Base-by-base conservation (phyloP, 306 rosid genomes). In the Cucumis hystrix region DNA sequence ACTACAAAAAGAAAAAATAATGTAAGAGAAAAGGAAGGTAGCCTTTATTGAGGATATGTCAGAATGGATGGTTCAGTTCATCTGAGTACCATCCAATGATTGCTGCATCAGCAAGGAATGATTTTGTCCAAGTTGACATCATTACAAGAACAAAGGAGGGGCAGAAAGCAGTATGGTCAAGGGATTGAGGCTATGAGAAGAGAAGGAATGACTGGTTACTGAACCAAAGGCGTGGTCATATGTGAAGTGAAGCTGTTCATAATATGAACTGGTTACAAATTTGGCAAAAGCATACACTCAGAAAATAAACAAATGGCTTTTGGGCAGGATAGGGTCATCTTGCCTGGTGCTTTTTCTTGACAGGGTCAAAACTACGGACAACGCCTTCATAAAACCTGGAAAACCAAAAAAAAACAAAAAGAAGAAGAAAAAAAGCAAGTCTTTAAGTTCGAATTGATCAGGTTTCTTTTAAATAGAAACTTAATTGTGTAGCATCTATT, bases 311-410 rank as follows among this genome's bases (percentile, higher is more conserved):
- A n/a, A 55, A 40, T 45, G 11, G 13, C 61, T 45, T 45, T 55
- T 11, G 60, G 57, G 79, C 25, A 62, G 78, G 70, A 39, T 17
- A 73, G 80, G 75, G 49, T 16, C 63, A 81, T 76, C 85, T 82
- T 84, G 91, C 97, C 91, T 79, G 66, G 86, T 93, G 91, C 82
- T 76, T 89, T 82, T 82, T 83, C 82, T 74, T 89, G 56, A 72
- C 61, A 77, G 84, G 80, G 71, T 89, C 87, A 73, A 86, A 91
- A 21, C 83, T 84, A 43, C 76, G 14, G 51, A 93, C 77, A 69
- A 86, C 83, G 62, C 97, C 98, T 79, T 87, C 92, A 80, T 93
- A 93, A 83, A 84, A 93, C 87, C 98, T 93, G 85, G 76, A 84
- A 45, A 82, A 57, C 41, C 54, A 51, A 55, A 55, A 55, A 77